Evolutionary conservation across 495 filamentous ascomycete species (phyloP).

Genomic region (Hypomontagnella submonticulosa): DNA sequence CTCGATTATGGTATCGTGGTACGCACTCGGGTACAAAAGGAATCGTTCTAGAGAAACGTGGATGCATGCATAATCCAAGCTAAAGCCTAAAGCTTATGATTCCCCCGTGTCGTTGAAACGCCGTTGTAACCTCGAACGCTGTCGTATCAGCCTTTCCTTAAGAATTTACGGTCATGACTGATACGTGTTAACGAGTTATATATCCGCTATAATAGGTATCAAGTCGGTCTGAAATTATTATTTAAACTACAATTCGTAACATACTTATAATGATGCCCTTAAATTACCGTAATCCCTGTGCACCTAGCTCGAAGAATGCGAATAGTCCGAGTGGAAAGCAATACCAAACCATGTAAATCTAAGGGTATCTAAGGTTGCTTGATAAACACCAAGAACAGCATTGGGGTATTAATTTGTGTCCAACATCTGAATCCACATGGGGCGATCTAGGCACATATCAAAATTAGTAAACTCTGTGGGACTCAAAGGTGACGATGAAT

Average conservation of each 20-base stretch:
- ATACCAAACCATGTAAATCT: not conserved
- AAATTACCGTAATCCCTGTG: constrained; percentile 17
- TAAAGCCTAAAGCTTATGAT: no score
- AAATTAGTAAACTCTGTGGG: constrained; percentile 6
- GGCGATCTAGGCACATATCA: not conserved
- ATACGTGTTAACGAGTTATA: no score
- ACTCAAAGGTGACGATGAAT: not conserved
- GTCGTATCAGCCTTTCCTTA: no score
- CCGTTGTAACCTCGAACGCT: no score
- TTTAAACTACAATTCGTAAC: constrained; percentile 5
- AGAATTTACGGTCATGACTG: no score
- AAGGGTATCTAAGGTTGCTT: constrained; percentile 19
- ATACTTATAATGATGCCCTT: constrained; percentile 6
- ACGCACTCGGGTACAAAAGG: no score
- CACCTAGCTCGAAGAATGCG: constrained; percentile 4
- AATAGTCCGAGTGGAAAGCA: constrained; percentile 5
- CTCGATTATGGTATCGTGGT: no score
- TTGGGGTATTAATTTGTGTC: constrained; percentile 15
- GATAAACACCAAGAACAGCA: constrained; percentile 6
- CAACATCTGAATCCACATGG: not conserved
- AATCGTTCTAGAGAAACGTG: no score
- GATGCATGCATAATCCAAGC: no score
- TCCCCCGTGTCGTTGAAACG: no score
- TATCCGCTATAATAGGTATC: no score
- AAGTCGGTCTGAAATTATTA: no score